Evolutionary conservation across 371 early-diverging fungal species (phyloP), one percentile per base, ranked within the genome.

Genomic region (Fennellomyces sp.): DNA sequence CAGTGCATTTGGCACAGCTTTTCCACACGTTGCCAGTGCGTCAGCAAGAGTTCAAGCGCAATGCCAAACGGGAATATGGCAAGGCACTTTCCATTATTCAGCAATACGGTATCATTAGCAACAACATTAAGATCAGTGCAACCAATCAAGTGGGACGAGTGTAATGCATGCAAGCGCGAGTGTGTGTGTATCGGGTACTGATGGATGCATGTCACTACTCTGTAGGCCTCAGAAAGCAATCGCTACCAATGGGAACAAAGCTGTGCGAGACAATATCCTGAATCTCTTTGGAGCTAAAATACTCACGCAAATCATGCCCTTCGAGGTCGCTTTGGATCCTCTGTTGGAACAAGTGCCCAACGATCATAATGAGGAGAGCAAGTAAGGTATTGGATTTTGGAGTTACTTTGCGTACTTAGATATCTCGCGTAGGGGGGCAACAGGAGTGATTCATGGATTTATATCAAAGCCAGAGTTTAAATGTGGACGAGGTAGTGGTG

Each of bases 21-120:
- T 99, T 99, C 72, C 82, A 89, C 13, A 69, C 83, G 5, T 79
- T 95, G 68, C 99, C 99, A 3, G 96, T 99, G 2, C 86, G 99
- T n/a, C 74, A 78, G 38, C 81, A 80, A 33, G 97, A 97, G 59
- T 90, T 95, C 64, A 88, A 88, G 58, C 87, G 88, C 49, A 93
- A 94, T 61, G 75, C 89, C 48, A 90, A 90, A 51, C 73, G 85
- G 41, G 95, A 98, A 66, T 92, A 88, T 58, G 69, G 81, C 1
- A 90, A 91, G 55, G 88, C 94, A 27, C 64, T 97, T 21, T 81
- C 83, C 2, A 64, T 94, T n/a, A 60, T 97, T 21, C 94, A 99
- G 69, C 88, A 90, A 3, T 98, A 97, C 63, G 93, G 92, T 0
- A 70, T 97, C 11, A 87, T 94, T 17, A 75, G 82, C 17, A 73